Conservation (phyloP, 192 early-diverging fungal genomes). For the Linnemannia zychae region DNA sequence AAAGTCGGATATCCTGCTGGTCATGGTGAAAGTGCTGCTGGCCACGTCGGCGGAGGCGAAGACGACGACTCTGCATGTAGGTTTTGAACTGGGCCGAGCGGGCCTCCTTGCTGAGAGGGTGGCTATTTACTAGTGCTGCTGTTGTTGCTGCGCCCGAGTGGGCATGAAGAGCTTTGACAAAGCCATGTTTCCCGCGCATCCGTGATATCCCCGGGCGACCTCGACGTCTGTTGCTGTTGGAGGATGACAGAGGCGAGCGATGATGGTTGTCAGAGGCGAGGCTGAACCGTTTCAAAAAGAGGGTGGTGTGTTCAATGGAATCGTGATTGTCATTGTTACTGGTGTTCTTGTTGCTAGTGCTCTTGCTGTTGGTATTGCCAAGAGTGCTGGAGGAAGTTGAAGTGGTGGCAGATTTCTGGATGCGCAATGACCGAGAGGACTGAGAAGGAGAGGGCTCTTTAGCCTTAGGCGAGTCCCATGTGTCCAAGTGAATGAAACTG, state of each 20-base stretch:
- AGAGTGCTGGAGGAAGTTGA: neutral
- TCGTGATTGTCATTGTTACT: neutral
- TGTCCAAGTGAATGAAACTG: conserved; percentile 48
- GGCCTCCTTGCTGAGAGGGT: conserved; percentile 6
- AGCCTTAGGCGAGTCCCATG: neutral
- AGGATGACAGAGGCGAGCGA: neutral
- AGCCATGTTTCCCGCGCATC: conserved; percentile 33
- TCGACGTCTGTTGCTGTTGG: conserved; percentile 6
- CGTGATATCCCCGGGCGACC: conserved; percentile 21
- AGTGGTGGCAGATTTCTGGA: neutral
- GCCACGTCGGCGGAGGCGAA: conserved; percentile 37
- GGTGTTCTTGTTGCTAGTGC: neutral
- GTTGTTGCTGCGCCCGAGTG: neutral
- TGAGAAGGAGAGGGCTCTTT: neutral
- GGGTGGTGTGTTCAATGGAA: conserved; percentile 10
- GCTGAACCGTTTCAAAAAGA: conserved; percentile 17
- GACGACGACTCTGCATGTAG: conserved; percentile 39
- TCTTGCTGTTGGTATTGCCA: neutral
- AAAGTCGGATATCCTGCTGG: neutral
- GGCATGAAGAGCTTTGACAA: conserved; percentile 11
- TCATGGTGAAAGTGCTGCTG: conserved; percentile 2
- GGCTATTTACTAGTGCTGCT: neutral
- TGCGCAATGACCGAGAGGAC: neutral
- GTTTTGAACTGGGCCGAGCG: conserved; percentile 33
- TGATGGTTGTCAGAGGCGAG: conserved; percentile 11